Percentiles rank a stretch among this genome's conserved stretches.
These are phyloP conservation scores for Pichia sp. DNA, from an alignment of 1,139 yeast genomes.

Conservation along the genomic window DNA sequence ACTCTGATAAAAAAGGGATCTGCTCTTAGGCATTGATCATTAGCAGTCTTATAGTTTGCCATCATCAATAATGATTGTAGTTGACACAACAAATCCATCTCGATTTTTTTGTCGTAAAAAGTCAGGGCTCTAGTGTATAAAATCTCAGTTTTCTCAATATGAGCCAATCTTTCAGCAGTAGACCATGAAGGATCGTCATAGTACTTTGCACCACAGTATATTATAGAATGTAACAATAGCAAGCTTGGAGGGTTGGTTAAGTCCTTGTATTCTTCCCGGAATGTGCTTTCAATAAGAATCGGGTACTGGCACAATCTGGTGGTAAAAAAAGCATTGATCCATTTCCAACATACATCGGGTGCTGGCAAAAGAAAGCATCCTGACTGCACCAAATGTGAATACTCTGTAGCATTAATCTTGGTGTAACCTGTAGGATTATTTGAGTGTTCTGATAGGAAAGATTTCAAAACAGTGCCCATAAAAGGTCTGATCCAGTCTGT, in stretches of 20 bases:
- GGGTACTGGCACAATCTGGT: constrained; percentile 53
- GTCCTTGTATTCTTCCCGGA: constrained; percentile 53
- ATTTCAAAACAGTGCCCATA: constrained; percentile 18
- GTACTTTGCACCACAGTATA: constrained; percentile 59
- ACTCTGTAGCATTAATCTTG: constrained; percentile 56
- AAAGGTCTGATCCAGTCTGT: constrained; percentile 22
- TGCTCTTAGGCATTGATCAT: constrained; percentile 16
- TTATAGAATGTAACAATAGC: constrained; percentile 63
- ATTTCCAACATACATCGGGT: constrained; percentile 52
- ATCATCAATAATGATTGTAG: constrained; percentile 52
- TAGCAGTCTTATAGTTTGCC: constrained; percentile 25
- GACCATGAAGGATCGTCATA: constrained; percentile 22
- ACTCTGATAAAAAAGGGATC: constrained; percentile 19
- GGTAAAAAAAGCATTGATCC: constrained; percentile 59
- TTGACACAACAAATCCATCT: constrained; percentile 60
- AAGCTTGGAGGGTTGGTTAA: constrained; percentile 65
- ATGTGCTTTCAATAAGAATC: constrained; percentile 57
- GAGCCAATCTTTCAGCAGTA: constrained; percentile 14
- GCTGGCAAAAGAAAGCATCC: constrained; percentile 74
- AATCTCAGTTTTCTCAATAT: constrained; percentile 36
- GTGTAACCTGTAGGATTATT: constrained; percentile 12
- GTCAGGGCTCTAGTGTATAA: constrained; percentile 76
- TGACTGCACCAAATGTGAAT: constrained; percentile 59
- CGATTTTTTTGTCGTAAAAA: constrained; percentile 64
- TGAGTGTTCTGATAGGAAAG: constrained; percentile 26